Percentiles rank a stretch among this genome's conserved stretches.
Evolutionary conservation across 2,329 filamentous ascomycete genomes (phyloP).

Genomic region (Ascochyta koolunga): DNA sequence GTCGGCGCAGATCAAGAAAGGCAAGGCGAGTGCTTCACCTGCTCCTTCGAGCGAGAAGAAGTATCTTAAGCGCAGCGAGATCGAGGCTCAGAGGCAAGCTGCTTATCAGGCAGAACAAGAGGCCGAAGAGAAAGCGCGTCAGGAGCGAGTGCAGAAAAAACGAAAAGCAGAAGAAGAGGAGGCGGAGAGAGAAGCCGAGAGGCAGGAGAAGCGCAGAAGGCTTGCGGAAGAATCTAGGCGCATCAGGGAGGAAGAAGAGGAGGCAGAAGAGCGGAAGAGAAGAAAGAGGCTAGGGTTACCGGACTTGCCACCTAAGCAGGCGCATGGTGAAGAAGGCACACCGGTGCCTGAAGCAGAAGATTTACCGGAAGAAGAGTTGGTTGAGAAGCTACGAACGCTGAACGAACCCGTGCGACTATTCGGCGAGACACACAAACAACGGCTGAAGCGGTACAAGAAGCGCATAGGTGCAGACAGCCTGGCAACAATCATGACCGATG

Average conservation of each 20-base stretch:
- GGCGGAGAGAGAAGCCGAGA: conserved; percentile 67
- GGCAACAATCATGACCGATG: conserved; percentile 63
- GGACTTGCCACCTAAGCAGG: conserved; percentile 65
- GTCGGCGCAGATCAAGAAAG: conserved; percentile 88
- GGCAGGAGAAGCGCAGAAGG: conserved; percentile 81
- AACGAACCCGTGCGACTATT: conserved; percentile 79
- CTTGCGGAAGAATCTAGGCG: conserved; percentile 80
- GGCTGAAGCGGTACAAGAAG: conserved; percentile 73
- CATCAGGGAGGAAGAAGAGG: conserved; percentile 73
- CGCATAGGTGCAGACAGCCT: conserved; percentile 56
- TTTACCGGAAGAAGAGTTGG: conserved; percentile 73
- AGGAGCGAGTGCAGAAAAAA: conserved; percentile 74
- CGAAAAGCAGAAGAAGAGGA: conserved; percentile 90
- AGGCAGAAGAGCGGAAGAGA: conserved; percentile 72
- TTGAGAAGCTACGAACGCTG: conserved; percentile 69
- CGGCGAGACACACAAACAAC: conserved; percentile 75
- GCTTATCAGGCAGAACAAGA: conserved; percentile 84
- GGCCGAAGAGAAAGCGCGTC: conserved; percentile 72
- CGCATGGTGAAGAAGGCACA: conserved; percentile 52
- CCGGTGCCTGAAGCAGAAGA: conserved; percentile 61
- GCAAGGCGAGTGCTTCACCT: conserved; percentile 60
- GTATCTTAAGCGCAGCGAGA: conserved; percentile 82
- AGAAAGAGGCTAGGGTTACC: conserved; percentile 81
- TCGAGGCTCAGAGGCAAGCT: conserved; percentile 80
- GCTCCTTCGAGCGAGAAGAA: conserved; percentile 58